Evolutionary conservation across 2,329 filamentous ascomycete genomes (phyloP).

Genomic region (Sporothrix euskadiensis): DNA sequence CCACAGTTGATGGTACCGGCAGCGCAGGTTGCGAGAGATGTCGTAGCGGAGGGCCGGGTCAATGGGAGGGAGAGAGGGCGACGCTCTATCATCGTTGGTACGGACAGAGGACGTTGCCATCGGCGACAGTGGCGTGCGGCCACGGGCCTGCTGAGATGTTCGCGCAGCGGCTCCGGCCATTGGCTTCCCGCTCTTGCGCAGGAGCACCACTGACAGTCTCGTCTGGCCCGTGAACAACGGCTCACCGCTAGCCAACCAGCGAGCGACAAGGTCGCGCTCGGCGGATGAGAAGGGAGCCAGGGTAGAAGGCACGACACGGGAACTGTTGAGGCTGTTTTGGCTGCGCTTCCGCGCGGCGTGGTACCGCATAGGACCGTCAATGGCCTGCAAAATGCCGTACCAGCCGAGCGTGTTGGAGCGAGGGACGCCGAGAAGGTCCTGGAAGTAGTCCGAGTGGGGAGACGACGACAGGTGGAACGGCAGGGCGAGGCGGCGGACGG

Average conservation of each 20-base stretch:
- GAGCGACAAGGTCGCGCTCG: background rate
- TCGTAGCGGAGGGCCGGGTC: background rate
- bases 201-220: background rate
- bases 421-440: background rate
- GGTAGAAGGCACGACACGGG: background rate
- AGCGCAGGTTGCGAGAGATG: constrained; percentile 17
- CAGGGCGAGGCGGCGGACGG: constrained; percentile 18
- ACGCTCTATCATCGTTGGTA: background rate
- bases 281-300: background rate
- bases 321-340: no score
- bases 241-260: constrained; percentile 18
- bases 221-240: constrained; percentile 20
- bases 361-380: constrained; percentile 6
- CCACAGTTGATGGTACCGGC: constrained; percentile 25
- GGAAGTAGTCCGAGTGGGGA: background rate
- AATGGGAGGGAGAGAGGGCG: background rate
- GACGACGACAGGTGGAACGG: background rate
- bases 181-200: background rate
- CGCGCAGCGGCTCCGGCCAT: background rate
- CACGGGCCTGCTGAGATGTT: background rate
- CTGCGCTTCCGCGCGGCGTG: background rate
- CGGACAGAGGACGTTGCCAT: background rate
- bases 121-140: background rate
- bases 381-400: constrained; percentile 22
- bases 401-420: constrained; percentile 23